phyloP scores from a whole-genome alignment of 1,284 basidiomycete species.

The Tremellales sp. region DNA sequence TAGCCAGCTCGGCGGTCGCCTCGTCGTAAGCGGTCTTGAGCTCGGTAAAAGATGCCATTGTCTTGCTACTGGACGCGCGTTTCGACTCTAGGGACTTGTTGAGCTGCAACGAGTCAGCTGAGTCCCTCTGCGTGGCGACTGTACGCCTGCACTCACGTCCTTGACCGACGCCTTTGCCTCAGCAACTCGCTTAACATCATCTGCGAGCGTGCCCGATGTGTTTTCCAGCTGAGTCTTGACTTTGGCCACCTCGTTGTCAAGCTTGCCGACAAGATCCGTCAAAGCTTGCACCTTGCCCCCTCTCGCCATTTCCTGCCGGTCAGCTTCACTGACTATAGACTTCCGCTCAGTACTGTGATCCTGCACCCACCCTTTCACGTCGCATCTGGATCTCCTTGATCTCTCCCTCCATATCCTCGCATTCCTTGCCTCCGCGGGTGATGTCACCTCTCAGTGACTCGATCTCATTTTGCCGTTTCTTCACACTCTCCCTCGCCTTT shows the following conservation, averaged over 20 bases:
- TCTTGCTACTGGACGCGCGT: constrained; percentile 57
- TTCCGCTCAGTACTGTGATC: background rate
- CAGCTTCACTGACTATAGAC: constrained; percentile 3
- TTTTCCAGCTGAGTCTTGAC: constrained; percentile 83
- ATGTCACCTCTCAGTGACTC: constrained; percentile 44
- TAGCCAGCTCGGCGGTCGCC: constrained; percentile 63
- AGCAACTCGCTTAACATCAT: constrained; percentile 67
- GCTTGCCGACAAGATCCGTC: constrained; percentile 69
- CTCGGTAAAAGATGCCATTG: constrained; percentile 39
- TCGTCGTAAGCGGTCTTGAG: constrained; percentile 62
- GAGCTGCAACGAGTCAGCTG: constrained; percentile 51
- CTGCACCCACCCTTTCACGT: constrained; percentile 51
- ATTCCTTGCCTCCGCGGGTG: constrained; percentile 51
- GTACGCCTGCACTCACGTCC: constrained; percentile 54
- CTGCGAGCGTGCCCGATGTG: constrained; percentile 68
- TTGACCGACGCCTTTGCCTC: constrained; percentile 58
- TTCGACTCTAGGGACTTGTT: constrained; percentile 58
- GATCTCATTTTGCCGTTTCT: constrained; percentile 38
- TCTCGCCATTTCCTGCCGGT: constrained; percentile 55
- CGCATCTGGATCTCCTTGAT: constrained; percentile 62
- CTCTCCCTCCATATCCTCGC: constrained; percentile 56
- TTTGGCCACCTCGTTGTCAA: constrained; percentile 84
- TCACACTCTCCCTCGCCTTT: constrained; percentile 44
- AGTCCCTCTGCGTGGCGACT: background rate
- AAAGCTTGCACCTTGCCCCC: constrained; percentile 75